Base-by-base conservation (phyloP, 495 filamentous ascomycete genomes). In the Achaetomiella virescens region DNA sequence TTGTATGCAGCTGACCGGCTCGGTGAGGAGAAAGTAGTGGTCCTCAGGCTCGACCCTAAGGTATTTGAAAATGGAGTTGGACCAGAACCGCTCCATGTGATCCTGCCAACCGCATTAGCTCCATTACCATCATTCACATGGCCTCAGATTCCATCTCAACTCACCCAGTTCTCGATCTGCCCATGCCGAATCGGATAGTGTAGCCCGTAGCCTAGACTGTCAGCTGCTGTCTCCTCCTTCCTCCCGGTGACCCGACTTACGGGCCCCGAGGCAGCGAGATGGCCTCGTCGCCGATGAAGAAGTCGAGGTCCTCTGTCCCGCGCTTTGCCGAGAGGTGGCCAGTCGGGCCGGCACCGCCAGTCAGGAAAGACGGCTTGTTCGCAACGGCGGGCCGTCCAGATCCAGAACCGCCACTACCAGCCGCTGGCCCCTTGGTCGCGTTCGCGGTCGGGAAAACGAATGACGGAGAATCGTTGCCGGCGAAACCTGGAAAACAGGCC, bases 31-130 rank as follows among this genome's bases (percentile, higher is more conserved):
- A 72, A 98, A 98, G 75, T 96, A 87, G 67, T 98, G 93, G 66
- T 98, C 93, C 75, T 98, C 93, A 24, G 93, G 93, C 72, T 98
- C 93, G 54, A 98, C 93, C 52, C 93, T 84, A 36, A 98, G 82
- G 70, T 98, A 98, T 70, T 97, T 97, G 80, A 98, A 98, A 73
- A 98, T 98, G 24, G 95, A 97, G 74, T 96, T 97, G 45, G 95
- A 97, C 93, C 93, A 98, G 72, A 96, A 98, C 50, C 93, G 84
- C 68, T 98, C 93, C 93, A 98, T 98, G 61, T 95, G 87, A 70
- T 98, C 93, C 87, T 90, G 54, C 29, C 38, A 40, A 27, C 29
- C 20, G 43, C 21, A 57, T 73, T 52, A 74, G 60, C 57, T 47
- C 37, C 33, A n/a, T n/a, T 15, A 42, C 40, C 43, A 24, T 6